Evolutionary conservation across 2,329 filamentous ascomycete species (phyloP).

Genomic region (Penicillium freii): DNA sequence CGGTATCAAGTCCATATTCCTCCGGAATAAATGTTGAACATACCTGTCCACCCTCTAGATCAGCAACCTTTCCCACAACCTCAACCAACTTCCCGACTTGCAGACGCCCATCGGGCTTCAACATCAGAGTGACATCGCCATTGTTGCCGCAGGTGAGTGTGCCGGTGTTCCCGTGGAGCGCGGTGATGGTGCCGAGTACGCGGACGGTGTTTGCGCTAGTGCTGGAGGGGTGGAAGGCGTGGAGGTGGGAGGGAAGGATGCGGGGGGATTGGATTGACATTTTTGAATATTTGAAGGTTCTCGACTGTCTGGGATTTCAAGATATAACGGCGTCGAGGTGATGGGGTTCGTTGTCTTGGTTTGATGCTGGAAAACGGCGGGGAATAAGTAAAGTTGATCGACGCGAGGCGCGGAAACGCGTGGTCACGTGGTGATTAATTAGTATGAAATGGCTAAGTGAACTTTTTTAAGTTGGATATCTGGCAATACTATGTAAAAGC

Average conservation of each 20-base stretch:
- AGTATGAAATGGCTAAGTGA: not conserved
- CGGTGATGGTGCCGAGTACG: constrained; percentile 78
- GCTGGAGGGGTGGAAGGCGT: constrained; percentile 63
- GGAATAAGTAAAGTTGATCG: constrained; percentile 7
- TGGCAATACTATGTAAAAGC: not conserved
- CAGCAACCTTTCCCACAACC: constrained; percentile 47
- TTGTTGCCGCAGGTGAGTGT: constrained; percentile 68
- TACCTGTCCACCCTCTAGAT: constrained; percentile 42
- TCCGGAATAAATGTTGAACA: constrained; percentile 5
- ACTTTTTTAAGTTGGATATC: not conserved
- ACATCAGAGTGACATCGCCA: constrained; percentile 69
- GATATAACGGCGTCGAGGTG: not conserved
- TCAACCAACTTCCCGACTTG: constrained; percentile 48
- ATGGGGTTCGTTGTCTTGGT: not conserved
- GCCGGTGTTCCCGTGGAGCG: constrained; percentile 77
- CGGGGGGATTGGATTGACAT: constrained; percentile 79
- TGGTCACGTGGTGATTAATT: constrained; percentile 22
- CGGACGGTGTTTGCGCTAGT: constrained; percentile 60
- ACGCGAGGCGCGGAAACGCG: constrained; percentile 23
- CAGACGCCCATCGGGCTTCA: constrained; percentile 60
- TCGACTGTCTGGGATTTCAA: not conserved
- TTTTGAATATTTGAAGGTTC: constrained; percentile 16
- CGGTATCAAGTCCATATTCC: not conserved
- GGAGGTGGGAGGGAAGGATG: constrained; percentile 75
- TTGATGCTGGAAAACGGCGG: not conserved